Base-by-base conservation (phyloP, 192 early-diverging fungal species). In the Podila horticola region DNA sequence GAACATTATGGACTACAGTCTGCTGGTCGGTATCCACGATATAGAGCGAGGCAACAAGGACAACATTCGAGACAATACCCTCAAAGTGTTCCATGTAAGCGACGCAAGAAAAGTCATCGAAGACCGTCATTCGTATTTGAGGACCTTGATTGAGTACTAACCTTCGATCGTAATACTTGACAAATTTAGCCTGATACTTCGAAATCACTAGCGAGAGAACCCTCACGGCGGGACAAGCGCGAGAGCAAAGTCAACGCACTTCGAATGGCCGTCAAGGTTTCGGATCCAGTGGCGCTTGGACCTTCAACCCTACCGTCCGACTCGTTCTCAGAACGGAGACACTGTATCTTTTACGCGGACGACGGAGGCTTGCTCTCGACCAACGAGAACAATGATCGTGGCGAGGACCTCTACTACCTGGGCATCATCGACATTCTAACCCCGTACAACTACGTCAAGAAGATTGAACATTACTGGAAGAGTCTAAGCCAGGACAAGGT, bases 391-490 rank as follows among this genome's bases (percentile, higher is more conserved):
- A 91, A 97, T 74, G 75, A 90, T 55, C 89, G 92, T 3, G 76
- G 88, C 11, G 86, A 89, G 59, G 85, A 92, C 62, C 86, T 98
- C 11, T 99, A 99, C 86, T 98, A 96, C 75, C 89, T 99, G 71
- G 97, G 97, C 17, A 92, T 98, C 69, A 99, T 99, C 64, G 98
- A 99, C 74, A 99, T 99, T 58, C 89, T 99, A 65, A 99, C 98
- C 20, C 91, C 94, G 7, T 99, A 98, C 85, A 93, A 95, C 83
- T 79, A 90, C 33, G 83, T 89, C 59, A 99, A 99, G 85, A 92
- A 93, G 72, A 71, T 93, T 41, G 98, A 99, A 79, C 94, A 96
- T 69, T 83, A 94, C 29, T 97, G 93, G 88, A 99, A 97, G 84
- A 86, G 91, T 10, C 73, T 98, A 63, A 88, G 88, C 19, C 86